Evolutionary conservation across 2,329 filamentous ascomycete genomes (phyloP).

Genomic region (Diaporthe sp.): DNA sequence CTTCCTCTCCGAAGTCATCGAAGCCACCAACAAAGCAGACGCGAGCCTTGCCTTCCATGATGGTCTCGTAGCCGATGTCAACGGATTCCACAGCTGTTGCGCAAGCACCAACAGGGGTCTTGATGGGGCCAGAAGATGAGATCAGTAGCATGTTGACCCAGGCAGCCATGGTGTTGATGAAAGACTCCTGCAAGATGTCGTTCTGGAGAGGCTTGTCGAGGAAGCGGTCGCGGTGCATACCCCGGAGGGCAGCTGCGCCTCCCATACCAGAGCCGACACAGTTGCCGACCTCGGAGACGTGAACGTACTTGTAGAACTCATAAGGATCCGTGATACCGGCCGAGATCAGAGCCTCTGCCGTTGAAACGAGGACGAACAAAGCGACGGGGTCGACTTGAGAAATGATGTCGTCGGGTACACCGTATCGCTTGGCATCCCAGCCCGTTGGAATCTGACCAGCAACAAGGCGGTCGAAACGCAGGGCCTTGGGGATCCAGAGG

Average conservation of each 20-base stretch:
- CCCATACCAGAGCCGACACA: conserved; percentile 99
- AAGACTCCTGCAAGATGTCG: conserved; percentile 98
- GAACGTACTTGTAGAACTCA: conserved; percentile 99
- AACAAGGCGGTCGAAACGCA: conserved; percentile 96
- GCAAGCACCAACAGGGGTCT: conserved; percentile 97
- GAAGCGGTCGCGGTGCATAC: conserved; percentile 99
- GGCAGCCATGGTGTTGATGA: conserved; percentile 99
- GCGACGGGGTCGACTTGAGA: conserved; percentile 97
- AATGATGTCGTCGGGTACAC: conserved; percentile 97
- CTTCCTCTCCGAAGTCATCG: conserved; percentile 99
- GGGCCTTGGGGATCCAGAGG: conserved; percentile 95
- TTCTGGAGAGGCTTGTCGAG: conserved; percentile 98
- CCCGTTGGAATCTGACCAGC: conserved; percentile 97
- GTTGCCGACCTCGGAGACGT: conserved; percentile 97
- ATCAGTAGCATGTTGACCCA: conserved; percentile 99
- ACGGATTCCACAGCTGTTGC: conserved; percentile 97
- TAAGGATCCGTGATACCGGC: conserved; percentile 98
- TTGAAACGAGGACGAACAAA: conserved; percentile 93
- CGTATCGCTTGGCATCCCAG: conserved; percentile 97
- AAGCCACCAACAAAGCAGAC: conserved; percentile 99
- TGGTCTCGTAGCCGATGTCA: conserved; percentile 98
- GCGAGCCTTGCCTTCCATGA: conserved; percentile 97
- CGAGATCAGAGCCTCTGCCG: conserved; percentile 89
- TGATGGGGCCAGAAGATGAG: conserved; percentile 97
- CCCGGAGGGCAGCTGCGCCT: conserved; percentile 90